Percentiles rank a stretch among this genome's conserved stretches.
These are phyloP conservation scores for Linum lewisii DNA, from an alignment of 345 rosid species.

Conservation along the genomic window DNA sequence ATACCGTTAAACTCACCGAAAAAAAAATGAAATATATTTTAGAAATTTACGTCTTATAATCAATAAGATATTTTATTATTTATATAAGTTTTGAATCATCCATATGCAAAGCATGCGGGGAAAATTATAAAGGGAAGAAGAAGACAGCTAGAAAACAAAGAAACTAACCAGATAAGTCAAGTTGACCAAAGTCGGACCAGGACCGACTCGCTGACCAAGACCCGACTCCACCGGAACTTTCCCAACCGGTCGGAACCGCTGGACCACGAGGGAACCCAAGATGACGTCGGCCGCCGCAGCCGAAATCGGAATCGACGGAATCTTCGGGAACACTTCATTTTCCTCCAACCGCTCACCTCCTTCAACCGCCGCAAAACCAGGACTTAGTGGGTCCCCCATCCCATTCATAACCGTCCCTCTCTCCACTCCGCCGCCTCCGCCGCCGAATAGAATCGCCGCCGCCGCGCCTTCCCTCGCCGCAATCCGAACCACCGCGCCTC, in stretches of 20 bases:
- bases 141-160: neutral
- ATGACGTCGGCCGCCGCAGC: constrained; percentile 53
- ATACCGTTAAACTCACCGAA: too few relatives aligned
- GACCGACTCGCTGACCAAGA: constrained; percentile 37
- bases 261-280: constrained; percentile 52
- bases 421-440: constrained; percentile 52
- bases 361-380: constrained; percentile 79
- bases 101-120: neutral
- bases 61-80: too few relatives aligned
- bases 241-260: constrained; percentile 47
- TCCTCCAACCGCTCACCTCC: constrained; percentile 72
- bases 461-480: constrained; percentile 67
- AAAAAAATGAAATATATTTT: too few relatives aligned
- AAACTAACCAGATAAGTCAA: constrained; percentile 65
- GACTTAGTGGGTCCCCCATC: constrained; percentile 83
- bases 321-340: constrained; percentile 58
- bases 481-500: constrained; percentile 49
- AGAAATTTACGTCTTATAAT: too few relatives aligned
- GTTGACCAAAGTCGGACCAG: constrained; percentile 61
- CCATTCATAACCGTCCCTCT: constrained; percentile 96
- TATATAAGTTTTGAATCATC: too few relatives aligned
- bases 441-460: constrained; percentile 62
- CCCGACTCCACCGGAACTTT: constrained; percentile 16
- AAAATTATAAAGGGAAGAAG: too few relatives aligned
- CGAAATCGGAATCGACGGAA: constrained; percentile 77